phyloP scores from a whole-genome alignment of 129 eudicot species.

The Pulicaria dysenterica region DNA sequence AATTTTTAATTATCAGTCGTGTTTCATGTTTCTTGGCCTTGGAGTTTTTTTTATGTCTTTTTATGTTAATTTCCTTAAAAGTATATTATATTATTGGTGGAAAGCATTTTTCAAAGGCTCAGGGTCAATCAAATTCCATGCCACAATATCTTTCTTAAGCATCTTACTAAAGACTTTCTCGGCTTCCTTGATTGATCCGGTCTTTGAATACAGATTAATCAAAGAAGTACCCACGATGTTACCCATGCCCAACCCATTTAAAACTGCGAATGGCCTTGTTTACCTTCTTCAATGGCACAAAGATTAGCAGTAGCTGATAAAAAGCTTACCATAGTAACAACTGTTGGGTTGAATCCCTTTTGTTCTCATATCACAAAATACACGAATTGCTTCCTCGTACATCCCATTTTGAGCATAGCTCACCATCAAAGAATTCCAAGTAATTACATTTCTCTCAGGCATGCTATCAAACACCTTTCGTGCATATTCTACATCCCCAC shows the following conservation, averaged over 20 bases:
- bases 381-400: slow-evolving; percentile 54
- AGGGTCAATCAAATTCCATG: slow-evolving; percentile 86
- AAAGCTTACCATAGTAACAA: slow-evolving; percentile 56
- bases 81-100: no score
- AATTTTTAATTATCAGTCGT: no score
- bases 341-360: slow-evolving; percentile 61
- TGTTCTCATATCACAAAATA: slow-evolving; percentile 55
- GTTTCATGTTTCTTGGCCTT: no score
- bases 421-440: slow-evolving; percentile 77
- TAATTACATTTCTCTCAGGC: slow-evolving; percentile 57
- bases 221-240: slow-evolving; percentile 63
- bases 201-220: slow-evolving; percentile 56
- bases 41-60: no score
- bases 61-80: no score
- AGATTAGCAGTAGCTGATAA: slow-evolving; percentile 68
- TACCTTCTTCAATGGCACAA: slow-evolving; percentile 56
- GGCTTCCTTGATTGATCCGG: slow-evolving; percentile 58
- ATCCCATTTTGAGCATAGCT: slow-evolving; percentile 68
- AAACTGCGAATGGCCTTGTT: slow-evolving; percentile 69
- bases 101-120: no score
- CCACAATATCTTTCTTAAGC: slow-evolving; percentile 58
- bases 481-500: slow-evolving; percentile 59
- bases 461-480: slow-evolving; percentile 65
- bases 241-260: slow-evolving; percentile 46
- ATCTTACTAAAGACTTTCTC: slow-evolving; percentile 56